phyloP scores from a whole-genome alignment of 257 asterid species.

The Solanum chmielewskii region DNA sequence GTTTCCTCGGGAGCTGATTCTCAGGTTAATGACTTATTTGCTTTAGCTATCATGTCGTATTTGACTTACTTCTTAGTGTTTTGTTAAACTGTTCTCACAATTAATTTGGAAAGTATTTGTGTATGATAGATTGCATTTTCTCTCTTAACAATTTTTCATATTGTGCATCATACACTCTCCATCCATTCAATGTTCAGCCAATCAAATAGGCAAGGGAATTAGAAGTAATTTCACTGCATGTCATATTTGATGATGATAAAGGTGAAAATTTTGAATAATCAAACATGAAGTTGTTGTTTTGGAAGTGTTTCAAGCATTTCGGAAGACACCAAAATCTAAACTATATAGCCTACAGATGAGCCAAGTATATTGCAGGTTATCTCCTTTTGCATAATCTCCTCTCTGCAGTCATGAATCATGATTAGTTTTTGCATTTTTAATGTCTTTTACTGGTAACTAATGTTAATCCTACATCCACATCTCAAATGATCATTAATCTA shows the following conservation, averaged over 20 bases:
- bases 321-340: neutral
- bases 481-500: neutral
- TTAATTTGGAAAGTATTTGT: neutral
- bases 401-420: neutral
- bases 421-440: neutral
- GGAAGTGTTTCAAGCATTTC: neutral
- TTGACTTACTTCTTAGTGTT: neutral
- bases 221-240: neutral
- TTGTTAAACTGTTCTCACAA: neutral
- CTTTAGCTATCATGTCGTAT: neutral
- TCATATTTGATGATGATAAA: neutral
- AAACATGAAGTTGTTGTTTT: neutral
- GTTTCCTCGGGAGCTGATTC: conserved; percentile 50
- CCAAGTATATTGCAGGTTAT: neutral
- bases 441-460: neutral
- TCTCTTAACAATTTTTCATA: neutral
- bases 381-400: neutral
- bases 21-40: conserved; percentile 17
- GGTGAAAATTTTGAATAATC: neutral
- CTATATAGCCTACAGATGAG: neutral
- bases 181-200: neutral
- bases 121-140: neutral
- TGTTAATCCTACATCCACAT: neutral
- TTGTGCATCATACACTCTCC: neutral
- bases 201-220: neutral